Evolutionary conservation across 352 stramenopile genomes (phyloP), one percentile per base, ranked within the genome.

Genomic region (Phytophthora litchii): DNA sequence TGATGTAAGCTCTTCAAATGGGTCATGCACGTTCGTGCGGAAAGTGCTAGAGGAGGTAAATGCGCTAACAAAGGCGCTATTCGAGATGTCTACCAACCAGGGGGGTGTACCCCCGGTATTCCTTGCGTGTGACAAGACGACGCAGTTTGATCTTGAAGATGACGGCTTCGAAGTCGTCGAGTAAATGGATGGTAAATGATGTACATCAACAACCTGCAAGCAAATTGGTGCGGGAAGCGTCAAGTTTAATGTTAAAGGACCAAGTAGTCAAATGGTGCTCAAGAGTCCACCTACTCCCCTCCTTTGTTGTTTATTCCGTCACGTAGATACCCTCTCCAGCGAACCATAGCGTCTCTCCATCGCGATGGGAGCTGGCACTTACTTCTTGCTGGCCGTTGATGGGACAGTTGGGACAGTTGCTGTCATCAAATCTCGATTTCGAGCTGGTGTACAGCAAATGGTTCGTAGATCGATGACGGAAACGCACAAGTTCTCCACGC

Each of bases 381-480:
- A 94, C 86, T 70, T 94, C 81, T 60, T 94, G 86, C 65, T 94
- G 86, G 16, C 86, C 86, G 56, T 92, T 91, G 64, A 94, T 94
- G 42, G 86, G 86, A 52, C 86, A 94, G 21, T 68, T 74, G 14
- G 83, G 83, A 43, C 86, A 94, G 64, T 94, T 94, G 31, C 56
- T 86, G 70, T 92, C 72, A 58, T 94, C 78, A 54, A 92, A 94
- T 16, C 81, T 77, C 32, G 65, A 59, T 25, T 37, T 65, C 13
- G 70, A 64, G 31, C 73, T 79, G 20, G 83, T 92, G 43, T 56
- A 43, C 21, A 94, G 66, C 46, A 80, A 74, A 32, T 78, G 67
- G 42, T 70, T 78, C 8, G 82, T 92, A 20, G 52, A 55, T 4
- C 56, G 65, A 55, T 83, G 86, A 58, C 80, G 80, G n/a, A 94